Conservation (phyloP, 495 filamentous ascomycete genomes). For the Penicillium chermesinum region DNA sequence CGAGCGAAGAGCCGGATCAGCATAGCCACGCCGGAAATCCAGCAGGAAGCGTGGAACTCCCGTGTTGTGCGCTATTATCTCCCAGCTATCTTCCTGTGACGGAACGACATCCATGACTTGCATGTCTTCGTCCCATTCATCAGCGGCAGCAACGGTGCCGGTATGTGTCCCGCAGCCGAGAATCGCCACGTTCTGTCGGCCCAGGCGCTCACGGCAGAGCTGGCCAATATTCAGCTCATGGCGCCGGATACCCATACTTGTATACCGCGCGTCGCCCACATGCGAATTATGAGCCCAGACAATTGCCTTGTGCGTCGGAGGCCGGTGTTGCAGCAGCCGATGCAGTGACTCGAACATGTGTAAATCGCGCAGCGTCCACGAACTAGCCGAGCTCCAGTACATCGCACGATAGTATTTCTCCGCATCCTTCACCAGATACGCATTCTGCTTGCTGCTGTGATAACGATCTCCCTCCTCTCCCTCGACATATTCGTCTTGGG, state of each 20-base stretch:
- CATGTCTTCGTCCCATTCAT: slow-evolving; percentile 55
- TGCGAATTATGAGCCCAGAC: slow-evolving; percentile 61
- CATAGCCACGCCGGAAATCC: slow-evolving; percentile 40
- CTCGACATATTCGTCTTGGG: slow-evolving; percentile 18
- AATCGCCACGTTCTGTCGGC: slow-evolving; percentile 43
- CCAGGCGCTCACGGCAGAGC: slow-evolving; percentile 48
- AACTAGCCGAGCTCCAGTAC: slow-evolving; percentile 51
- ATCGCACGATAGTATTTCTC: slow-evolving; percentile 56
- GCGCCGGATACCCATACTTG: slow-evolving; percentile 47
- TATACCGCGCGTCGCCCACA: slow-evolving; percentile 53
- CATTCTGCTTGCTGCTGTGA: slow-evolving; percentile 52
- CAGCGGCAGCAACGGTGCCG: slow-evolving; percentile 53
- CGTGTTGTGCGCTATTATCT: slow-evolving; percentile 41
- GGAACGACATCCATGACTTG: slow-evolving; percentile 45
- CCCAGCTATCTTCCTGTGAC: slow-evolving; percentile 41
- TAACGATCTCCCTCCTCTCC: slow-evolving; percentile 48
- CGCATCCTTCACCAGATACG: slow-evolving; percentile 49
- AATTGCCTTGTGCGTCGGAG: slow-evolving; percentile 42
- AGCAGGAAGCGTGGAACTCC: slow-evolving; percentile 43
- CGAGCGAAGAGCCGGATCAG: slow-evolving; percentile 32
- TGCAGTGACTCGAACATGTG: slow-evolving; percentile 55
- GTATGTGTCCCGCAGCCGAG: slow-evolving; percentile 50
- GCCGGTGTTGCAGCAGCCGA: slow-evolving; percentile 42
- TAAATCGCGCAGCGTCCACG: slow-evolving; percentile 54
- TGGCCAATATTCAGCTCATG: slow-evolving; percentile 54